Conservation (phyloP, 2,329 filamentous ascomycete species). For the Rasamsonia emersonii region DNA sequence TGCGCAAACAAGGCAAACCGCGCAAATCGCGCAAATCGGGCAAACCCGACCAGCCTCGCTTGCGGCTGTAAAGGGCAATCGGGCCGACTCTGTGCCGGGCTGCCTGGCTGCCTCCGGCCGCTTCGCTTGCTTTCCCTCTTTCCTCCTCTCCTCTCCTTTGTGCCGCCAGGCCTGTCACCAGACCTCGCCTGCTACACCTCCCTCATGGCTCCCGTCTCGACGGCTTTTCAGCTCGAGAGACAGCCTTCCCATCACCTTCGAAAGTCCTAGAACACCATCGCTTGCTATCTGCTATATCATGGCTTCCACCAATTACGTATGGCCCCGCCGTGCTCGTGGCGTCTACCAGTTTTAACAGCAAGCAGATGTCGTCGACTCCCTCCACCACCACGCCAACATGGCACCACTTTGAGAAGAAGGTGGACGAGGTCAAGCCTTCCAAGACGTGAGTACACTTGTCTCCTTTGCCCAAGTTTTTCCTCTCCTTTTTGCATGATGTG, state of each 20-base stretch:
- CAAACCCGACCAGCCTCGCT: too few relatives aligned
- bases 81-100: constrained; percentile 8
- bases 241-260: constrained; percentile 17
- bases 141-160: constrained; percentile 16
- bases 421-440: constrained; percentile 74
- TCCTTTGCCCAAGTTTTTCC: constrained; percentile 17
- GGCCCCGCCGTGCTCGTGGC: constrained; percentile 26
- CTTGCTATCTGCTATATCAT: constrained; percentile 17
- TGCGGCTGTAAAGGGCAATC: too few relatives aligned
- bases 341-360: constrained; percentile 28
- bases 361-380: constrained; percentile 59
- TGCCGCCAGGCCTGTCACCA: constrained; percentile 4
- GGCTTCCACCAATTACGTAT: constrained; percentile 35
- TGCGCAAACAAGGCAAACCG: constrained; percentile 1
- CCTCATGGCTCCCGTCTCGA: constrained; percentile 27
- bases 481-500: constrained; percentile 60
- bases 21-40: too few relatives aligned
- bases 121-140: constrained; percentile 8
- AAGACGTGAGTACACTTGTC: constrained; percentile 64
- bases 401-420: constrained; percentile 69
- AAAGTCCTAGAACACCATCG: constrained; percentile 1
- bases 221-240: constrained; percentile 24
- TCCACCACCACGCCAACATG: constrained; percentile 63
- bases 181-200: constrained; percentile 3
- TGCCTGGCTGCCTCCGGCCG: constrained; percentile 6